Conservation (phyloP, 2,329 filamentous ascomycete species). For the Stachybotrys echinatus region DNA sequence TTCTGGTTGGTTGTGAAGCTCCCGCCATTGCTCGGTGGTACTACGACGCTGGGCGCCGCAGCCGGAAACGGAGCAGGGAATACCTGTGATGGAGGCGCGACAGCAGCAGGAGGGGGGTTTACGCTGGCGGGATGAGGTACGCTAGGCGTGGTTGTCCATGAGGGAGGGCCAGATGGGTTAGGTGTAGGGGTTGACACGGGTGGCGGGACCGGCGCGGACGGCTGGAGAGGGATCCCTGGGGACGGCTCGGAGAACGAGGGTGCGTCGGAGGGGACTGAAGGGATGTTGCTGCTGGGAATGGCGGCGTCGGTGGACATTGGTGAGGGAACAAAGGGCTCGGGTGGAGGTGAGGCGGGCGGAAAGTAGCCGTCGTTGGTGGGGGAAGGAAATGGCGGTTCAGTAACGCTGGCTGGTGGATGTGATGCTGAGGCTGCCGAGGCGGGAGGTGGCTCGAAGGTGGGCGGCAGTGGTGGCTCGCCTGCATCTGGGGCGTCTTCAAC, state of each 20-base stretch:
- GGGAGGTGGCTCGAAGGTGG: conserved; percentile 12
- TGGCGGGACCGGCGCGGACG: conserved; percentile 11
- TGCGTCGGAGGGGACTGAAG: conserved; percentile 12
- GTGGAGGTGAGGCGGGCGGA: conserved; percentile 14
- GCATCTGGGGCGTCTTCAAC: conserved; percentile 50
- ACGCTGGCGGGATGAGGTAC: conserved; percentile 11
- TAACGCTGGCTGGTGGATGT: not conserved
- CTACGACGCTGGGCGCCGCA: conserved; percentile 4
- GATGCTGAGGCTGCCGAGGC: conserved; percentile 7
- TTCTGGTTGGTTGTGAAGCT: conserved; percentile 18
- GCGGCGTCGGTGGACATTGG: conserved; percentile 25
- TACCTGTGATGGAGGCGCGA: conserved; percentile 8
- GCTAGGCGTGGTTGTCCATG: conserved; percentile 16
- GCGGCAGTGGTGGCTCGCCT: conserved; percentile 22
- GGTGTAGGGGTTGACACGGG: conserved; percentile 12
- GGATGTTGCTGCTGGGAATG: conserved; percentile 11
- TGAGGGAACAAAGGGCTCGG: conserved; percentile 26
- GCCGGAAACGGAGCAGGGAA: conserved; percentile 6
- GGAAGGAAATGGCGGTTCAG: conserved; percentile 14
- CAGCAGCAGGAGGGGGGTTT: conserved; percentile 12
- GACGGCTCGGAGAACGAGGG: not conserved
- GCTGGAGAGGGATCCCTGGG: conserved; percentile 9
- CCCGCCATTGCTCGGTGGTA: not conserved
- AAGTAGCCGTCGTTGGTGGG: conserved; percentile 25
- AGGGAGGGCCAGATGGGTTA: conserved; percentile 12